Evolutionary conservation across 176 grass and related monocot genomes (phyloP), one percentile per base, ranked within the genome.

Genomic region (Musa schizocarpa): DNA sequence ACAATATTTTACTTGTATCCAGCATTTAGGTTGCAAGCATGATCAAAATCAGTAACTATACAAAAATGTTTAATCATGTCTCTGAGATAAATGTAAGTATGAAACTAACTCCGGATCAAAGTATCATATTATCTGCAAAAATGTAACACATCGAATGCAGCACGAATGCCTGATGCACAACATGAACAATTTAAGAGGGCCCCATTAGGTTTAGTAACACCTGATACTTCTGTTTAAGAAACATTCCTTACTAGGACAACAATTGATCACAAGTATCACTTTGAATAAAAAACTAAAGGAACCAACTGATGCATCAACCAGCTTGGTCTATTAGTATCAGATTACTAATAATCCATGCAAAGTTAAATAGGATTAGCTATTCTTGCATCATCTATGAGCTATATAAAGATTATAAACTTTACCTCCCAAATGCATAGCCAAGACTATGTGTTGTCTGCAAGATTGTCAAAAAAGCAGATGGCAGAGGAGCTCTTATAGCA

Each of bases 341-440:
- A 4, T 43, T 6, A 5, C 3, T 6, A 43, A 43, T 43, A 43
- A 43, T 43, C 34, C 34, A 43, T 43, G 34, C 34, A 43, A 34
- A 43, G 3, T 63, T 71, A 63, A 74, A 72, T 68, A 77, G 54
- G 74, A 29, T 70, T 13, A 62, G 71, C 19, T 65, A 50, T 59
- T 50, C 8, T 19, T 10, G 27, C 57, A 51, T 64, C 51, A n/a
- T 76, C 9, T 4, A 54, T 17, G 16, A 52, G 3, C 17, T 16
- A 61, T 50, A 21, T 16, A 79, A n/a, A 19, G 26, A 19, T 52
- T 68, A 80, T 13, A 2, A 80, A 0, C 76, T 79, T 79, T 93
- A 98, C 90, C 94, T 93, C 81, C 94, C 94, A 71, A 98, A 98
- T 51, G 83, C 83, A 70, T 98, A 92, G 65, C 90, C 90, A 85